Conservation (phyloP, 495 filamentous ascomycete species). For the Tuber melanosporum region DNA sequence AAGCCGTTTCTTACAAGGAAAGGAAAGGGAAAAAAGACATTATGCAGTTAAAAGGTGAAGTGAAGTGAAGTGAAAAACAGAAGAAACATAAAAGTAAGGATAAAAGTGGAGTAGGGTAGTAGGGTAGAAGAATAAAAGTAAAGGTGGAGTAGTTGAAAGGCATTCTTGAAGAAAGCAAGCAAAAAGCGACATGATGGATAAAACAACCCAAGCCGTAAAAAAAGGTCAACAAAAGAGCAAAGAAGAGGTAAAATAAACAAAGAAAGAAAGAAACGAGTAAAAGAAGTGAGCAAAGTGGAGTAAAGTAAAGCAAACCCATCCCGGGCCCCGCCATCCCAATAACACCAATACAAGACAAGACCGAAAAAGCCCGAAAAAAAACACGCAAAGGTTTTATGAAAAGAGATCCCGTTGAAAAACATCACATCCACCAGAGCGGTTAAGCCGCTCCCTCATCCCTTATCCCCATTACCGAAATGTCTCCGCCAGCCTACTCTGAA, state of each 20-base stretch:
- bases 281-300: background rate
- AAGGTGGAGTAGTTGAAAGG: constrained; percentile 16
- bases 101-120: constrained; percentile 5
- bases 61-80: background rate
- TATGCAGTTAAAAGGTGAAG: constrained; percentile 5
- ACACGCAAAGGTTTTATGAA: background rate
- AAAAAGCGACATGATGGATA: constrained; percentile 7
- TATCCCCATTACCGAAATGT: background rate
- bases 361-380: background rate
- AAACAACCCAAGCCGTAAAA: background rate
- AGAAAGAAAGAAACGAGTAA: background rate
- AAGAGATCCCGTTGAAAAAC: background rate
- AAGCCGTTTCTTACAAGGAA: background rate
- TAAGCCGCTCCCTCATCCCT: background rate
- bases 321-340: background rate
- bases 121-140: constrained; percentile 12
- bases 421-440: background rate
- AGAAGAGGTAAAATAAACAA: background rate
- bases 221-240: background rate
- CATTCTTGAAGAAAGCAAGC: constrained; percentile 30
- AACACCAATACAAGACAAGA: constrained; percentile 11
- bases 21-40: background rate
- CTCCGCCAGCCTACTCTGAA: constrained; percentile 28
- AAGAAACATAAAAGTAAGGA: constrained; percentile 12
- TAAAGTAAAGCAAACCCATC: constrained; percentile 2